Conservation (phyloP, 2,329 filamentous ascomycete species). For the Ophiostoma populinum region DNA sequence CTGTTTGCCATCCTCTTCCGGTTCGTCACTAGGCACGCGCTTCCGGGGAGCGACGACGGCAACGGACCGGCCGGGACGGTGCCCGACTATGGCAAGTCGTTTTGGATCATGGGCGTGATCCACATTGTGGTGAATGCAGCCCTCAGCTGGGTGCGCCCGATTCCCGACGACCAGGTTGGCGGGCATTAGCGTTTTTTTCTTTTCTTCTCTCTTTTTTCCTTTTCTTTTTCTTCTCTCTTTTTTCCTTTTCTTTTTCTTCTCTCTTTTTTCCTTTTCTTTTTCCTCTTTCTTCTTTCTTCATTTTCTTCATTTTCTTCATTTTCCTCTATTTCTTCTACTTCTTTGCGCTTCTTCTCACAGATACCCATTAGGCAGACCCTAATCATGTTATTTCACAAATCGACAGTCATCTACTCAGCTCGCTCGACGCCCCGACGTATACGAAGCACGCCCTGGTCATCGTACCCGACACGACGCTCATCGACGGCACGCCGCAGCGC, state of each 20-base stretch:
- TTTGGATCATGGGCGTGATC: conserved; percentile 73
- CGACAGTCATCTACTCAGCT: too few relatives aligned
- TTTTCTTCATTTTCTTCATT: not conserved
- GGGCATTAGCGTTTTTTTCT: conserved; percentile 18
- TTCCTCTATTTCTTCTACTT: not conserved
- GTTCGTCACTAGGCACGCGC: conserved; percentile 26
- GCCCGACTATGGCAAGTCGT: conserved; percentile 45
- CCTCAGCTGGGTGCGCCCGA: conserved; percentile 37
- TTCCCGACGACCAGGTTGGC: conserved; percentile 36
- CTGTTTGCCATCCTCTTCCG: conserved; percentile 72
- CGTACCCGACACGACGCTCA: conserved; percentile 38
- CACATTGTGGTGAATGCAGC: conserved; percentile 51
- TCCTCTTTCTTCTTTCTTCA: not conserved
- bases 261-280: not conserved
- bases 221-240: not conserved
- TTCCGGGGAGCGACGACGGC: conserved; percentile 22
- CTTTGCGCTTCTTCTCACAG: too few relatives aligned
- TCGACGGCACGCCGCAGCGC: conserved; percentile 39
- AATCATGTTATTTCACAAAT: not conserved
- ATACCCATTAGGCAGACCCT: too few relatives aligned
- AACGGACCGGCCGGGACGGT: conserved; percentile 17
- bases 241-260: not conserved
- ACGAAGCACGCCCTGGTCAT: conserved; percentile 27
- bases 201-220: not conserved
- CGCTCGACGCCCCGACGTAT: too few relatives aligned